phyloP scores from a whole-genome alignment of 2,329 filamentous ascomycete genomes.

The Penicillium sp. region DNA sequence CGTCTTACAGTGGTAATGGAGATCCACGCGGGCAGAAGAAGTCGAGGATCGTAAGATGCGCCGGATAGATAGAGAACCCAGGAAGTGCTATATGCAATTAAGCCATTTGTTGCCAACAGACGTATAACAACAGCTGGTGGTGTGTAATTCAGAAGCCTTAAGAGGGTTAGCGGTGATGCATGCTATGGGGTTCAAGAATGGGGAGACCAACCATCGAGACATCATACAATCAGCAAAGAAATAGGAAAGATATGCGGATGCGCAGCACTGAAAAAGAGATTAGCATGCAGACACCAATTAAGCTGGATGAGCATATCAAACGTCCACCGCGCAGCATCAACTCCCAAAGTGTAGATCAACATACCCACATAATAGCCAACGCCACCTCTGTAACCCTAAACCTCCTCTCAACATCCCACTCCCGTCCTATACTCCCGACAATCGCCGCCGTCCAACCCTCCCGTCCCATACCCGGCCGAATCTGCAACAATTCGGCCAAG shows the following conservation, averaged over 20 bases:
- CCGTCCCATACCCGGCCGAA: constrained; percentile 41
- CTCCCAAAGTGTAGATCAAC: constrained; percentile 31
- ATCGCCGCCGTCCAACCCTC: constrained; percentile 40
- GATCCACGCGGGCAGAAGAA: constrained; percentile 72
- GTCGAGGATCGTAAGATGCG: constrained; percentile 63
- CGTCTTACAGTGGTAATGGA: constrained; percentile 63
- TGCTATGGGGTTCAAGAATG: not conserved
- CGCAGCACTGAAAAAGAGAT: constrained; percentile 54
- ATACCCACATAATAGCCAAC: constrained; percentile 68
- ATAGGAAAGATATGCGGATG: constrained; percentile 72
- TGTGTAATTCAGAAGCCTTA: constrained; percentile 79
- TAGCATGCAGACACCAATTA: constrained; percentile 1
- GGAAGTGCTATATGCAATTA: constrained; percentile 70
- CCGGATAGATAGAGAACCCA: constrained; percentile 66
- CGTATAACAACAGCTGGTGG: constrained; percentile 72
- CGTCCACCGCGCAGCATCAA: not conserved
- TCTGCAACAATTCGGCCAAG: constrained; percentile 57
- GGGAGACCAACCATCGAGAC: constrained; percentile 63
- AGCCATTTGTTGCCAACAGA: constrained; percentile 66
- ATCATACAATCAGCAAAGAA: constrained; percentile 81
- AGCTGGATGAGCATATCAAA: not conserved
- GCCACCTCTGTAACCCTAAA: constrained; percentile 63
- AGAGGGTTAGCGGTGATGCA: not conserved
- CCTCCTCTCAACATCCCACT: constrained; percentile 45
- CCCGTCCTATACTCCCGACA: constrained; percentile 33